Evolutionary conservation across 108 stramenopile species (phyloP).

Genomic region (Nannochloropsis gaditana): DNA sequence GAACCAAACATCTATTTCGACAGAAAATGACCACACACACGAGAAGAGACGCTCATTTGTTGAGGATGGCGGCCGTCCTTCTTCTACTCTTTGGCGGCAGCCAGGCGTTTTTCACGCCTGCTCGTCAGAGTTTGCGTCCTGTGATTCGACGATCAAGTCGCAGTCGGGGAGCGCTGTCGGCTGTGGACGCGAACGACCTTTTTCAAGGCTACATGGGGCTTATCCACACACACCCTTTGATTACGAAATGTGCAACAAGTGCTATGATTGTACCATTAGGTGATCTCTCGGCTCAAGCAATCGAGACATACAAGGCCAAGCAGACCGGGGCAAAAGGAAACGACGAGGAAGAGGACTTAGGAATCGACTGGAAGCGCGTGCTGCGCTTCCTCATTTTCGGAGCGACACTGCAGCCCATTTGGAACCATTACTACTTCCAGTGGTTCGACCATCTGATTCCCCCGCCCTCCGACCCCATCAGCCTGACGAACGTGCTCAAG

Average conservation of each 20-base stretch:
- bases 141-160: neutral
- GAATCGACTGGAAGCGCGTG: neutral
- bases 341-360: neutral
- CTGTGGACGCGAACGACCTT: neutral
- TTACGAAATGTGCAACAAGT: conserved; percentile 20
- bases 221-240: conserved; percentile 9
- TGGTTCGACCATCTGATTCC: neutral
- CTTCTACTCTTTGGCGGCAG: neutral
- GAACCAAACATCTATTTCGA: too few relatives aligned
- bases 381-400: conserved; percentile 5
- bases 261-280: neutral
- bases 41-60: too few relatives aligned
- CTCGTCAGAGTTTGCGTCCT: neutral
- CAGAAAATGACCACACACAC: too few relatives aligned
- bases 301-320: conserved; percentile 12
- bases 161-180: neutral
- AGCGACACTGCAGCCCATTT: conserved; percentile 4
- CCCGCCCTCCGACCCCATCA: neutral
- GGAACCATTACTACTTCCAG: conserved; percentile 6
- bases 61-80: too few relatives aligned
- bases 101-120: neutral
- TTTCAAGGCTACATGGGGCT: conserved; percentile 19
- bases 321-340: neutral
- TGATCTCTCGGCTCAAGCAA: neutral
- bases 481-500: conserved; percentile 12